phyloP scores from a whole-genome alignment of 345 rosid genomes.

The Nephelium lappaceum region DNA sequence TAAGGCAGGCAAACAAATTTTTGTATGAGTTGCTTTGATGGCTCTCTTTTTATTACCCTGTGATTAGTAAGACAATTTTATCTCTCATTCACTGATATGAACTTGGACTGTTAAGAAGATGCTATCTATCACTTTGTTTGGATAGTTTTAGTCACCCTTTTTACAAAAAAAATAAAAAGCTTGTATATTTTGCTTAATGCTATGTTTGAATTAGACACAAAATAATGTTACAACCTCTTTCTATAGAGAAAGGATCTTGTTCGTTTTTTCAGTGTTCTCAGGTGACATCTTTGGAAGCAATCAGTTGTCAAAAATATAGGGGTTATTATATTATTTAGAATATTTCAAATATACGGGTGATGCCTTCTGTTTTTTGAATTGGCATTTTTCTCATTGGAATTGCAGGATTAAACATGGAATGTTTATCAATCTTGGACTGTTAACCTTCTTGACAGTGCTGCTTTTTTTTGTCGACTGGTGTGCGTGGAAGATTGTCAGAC shows the following conservation, averaged over 20 bases:
- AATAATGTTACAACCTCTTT: not conserved
- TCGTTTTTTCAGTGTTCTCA: not conserved
- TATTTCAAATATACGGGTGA: not conserved
- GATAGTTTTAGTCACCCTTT: not conserved
- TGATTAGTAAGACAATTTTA: not conserved
- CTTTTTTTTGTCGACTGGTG: slow-evolving; percentile 75
- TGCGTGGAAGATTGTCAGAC: slow-evolving; percentile 91
- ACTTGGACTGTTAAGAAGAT: not conserved
- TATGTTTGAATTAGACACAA: not conserved
- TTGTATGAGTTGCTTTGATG: not conserved
- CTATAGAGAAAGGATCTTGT: not conserved
- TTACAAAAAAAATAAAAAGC: not conserved
- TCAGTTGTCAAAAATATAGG: not conserved
- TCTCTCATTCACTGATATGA: not conserved
- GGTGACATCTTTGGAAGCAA: not conserved
- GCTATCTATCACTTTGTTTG: not conserved
- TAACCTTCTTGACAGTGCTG: slow-evolving; percentile 53
- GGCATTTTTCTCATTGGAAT: not conserved
- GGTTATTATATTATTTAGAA: not conserved
- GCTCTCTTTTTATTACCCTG: not conserved
- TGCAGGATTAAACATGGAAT: slow-evolving; percentile 78
- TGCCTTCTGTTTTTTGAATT: slow-evolving; percentile 15
- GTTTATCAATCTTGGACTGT: slow-evolving; percentile 58
- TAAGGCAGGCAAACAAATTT: not conserved
- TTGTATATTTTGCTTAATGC: not conserved